These are phyloP conservation scores for Phytopythium mirpurense DNA, from an alignment of 352 stramenopile genomes.

Conservation along the genomic window DNA sequence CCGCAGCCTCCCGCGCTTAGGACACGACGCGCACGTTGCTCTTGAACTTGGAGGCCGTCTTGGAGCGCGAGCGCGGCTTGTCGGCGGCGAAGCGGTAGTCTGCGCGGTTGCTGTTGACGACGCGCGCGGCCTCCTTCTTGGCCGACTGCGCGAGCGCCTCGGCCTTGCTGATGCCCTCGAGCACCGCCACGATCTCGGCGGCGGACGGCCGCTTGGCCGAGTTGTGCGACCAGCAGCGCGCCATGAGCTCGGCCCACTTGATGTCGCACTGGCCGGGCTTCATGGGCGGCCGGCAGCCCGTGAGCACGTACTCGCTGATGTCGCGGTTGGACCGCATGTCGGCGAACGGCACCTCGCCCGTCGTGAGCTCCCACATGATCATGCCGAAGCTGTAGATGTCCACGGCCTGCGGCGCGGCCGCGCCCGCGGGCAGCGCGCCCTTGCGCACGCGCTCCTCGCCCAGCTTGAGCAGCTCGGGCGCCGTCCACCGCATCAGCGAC, in stretches of 20 bases:
- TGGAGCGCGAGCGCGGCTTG: constrained; percentile 42
- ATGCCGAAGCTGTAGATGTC: constrained; percentile 88
- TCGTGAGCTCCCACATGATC: constrained; percentile 86
- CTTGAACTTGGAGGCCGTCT: constrained; percentile 49
- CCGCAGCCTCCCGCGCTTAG: constrained; percentile 6
- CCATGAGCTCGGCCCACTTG: constrained; percentile 83
- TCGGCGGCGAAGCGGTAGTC: constrained; percentile 69
- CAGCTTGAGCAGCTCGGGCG: constrained; percentile 74
- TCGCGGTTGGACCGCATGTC: constrained; percentile 66
- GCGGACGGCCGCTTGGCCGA: constrained; percentile 59
- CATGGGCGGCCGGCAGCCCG: constrained; percentile 68
- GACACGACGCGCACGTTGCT: constrained; percentile 60
- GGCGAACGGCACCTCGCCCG: constrained; percentile 70
- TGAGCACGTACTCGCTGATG: constrained; percentile 71
- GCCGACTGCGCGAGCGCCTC: constrained; percentile 55
- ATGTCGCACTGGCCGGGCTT: constrained; percentile 73
- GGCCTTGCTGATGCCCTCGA: constrained; percentile 75
- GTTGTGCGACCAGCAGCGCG: constrained; percentile 81
- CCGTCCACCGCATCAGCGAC: constrained; percentile 65
- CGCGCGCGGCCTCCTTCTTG: constrained; percentile 53
- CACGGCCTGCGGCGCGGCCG: constrained; percentile 57
- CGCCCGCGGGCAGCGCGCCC: constrained; percentile 45
- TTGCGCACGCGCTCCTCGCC: constrained; percentile 70
- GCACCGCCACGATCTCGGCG: constrained; percentile 74
- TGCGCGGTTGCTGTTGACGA: constrained; percentile 76